A percentile compares a stretch with the other conserved stretches of the same genome.
Evolutionary conservation across 148 eudicot genomes (phyloP).

Genomic region (Silene uniflora): DNA sequence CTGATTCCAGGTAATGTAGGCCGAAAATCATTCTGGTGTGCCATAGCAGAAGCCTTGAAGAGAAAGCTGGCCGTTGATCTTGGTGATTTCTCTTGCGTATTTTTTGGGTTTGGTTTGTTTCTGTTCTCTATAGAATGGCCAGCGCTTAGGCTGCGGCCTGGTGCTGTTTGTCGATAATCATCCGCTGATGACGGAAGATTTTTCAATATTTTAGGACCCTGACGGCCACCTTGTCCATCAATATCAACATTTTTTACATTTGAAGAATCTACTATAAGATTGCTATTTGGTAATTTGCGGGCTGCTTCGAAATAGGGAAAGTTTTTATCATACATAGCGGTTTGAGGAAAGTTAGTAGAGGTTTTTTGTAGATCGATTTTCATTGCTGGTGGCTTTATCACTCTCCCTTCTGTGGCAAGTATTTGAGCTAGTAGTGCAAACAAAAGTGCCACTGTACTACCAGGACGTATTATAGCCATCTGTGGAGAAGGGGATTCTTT

Average conservation of each 20-base stretch:
- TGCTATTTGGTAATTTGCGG: conserved; percentile 5
- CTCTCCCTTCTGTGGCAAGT: conserved; percentile 26
- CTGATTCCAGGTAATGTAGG: conserved; percentile 18
- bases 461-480: conserved; percentile 19
- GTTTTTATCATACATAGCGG: not conserved
- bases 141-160: conserved; percentile 20
- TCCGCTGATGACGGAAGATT: not conserved
- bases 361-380: conserved; percentile 3
- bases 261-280: not conserved
- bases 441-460: conserved; percentile 1
- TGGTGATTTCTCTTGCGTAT: conserved; percentile 1
- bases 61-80: conserved; percentile 11
- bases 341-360: not conserved
- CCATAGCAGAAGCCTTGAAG: conserved; percentile 12
- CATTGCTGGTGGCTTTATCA: conserved; percentile 18
- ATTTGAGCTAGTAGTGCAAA: conserved; percentile 24
- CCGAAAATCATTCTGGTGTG: conserved; percentile 12
- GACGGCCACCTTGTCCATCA: not conserved
- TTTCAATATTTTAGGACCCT: not conserved
- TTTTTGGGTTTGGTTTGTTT: conserved; percentile 16
- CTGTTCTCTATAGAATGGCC: not conserved
- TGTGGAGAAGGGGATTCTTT: not conserved
- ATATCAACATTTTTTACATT: conserved; percentile 6
- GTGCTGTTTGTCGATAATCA: not conserved
- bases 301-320: conserved; percentile 9